These are phyloP conservation scores for Aspergillus sp. DNA, from an alignment of 2,329 filamentous ascomycete species.

Conservation along the genomic window DNA sequence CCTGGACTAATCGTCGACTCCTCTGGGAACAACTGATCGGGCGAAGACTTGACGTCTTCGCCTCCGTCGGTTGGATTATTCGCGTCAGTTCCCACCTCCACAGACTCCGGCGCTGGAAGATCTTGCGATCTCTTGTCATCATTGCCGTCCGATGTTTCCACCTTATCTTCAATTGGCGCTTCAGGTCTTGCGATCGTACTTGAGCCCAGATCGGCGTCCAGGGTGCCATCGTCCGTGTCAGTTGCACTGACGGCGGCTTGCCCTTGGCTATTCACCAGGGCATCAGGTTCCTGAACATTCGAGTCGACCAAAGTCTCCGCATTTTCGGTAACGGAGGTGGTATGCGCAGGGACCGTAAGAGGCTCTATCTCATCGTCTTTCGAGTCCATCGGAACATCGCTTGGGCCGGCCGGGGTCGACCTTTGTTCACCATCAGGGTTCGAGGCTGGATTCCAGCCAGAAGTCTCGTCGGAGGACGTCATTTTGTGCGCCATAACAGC, in stretches of 20 bases:
- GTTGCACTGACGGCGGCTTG: neutral
- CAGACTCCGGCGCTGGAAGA: too few relatives aligned
- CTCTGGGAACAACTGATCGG: neutral
- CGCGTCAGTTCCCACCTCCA: too few relatives aligned
- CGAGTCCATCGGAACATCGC: constrained; percentile 3
- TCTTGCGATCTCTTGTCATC: too few relatives aligned
- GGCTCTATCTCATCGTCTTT: neutral
- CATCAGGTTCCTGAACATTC: neutral
- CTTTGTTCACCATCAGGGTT: constrained; percentile 32
- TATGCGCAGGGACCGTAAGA: constrained; percentile 4
- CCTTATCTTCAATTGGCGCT: neutral
- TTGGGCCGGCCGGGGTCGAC: constrained; percentile 8
- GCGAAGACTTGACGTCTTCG: too few relatives aligned
- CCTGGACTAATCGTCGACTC: neutral
- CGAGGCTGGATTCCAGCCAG: constrained; percentile 48
- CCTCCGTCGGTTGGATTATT: too few relatives aligned
- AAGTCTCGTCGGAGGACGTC: constrained; percentile 4
- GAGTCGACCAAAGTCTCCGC: constrained; percentile 4
- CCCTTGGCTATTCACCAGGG: neutral
- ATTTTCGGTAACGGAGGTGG: constrained; percentile 6
- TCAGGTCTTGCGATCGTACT: neutral
- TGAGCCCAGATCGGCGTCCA: neutral
- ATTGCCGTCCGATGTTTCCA: neutral
- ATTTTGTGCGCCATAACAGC: constrained; percentile 16
- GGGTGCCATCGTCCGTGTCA: neutral